Evolutionary conservation across 1,284 basidiomycete genomes (phyloP), one percentile per base, ranked within the genome.

Genomic region (Apiotrichum gracile): DNA sequence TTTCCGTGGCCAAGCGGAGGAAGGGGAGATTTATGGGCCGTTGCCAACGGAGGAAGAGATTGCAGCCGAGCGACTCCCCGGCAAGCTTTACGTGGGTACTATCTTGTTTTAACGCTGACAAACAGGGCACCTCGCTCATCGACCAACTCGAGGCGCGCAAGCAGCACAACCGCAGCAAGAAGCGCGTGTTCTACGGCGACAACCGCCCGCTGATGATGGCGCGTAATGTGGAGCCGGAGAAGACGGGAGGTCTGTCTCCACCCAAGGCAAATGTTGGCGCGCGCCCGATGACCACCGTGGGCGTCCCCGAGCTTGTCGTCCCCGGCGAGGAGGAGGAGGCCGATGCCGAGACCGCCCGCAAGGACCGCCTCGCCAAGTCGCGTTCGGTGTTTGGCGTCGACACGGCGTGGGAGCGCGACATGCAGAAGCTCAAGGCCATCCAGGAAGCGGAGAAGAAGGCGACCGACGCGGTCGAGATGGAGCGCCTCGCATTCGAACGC

Each of bases 121-220:
- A 1, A 21, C 52, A 62, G 67, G 73, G 65, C 3, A 66, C 60
- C 22, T 73, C 70, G 54, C 54, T 76, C 53, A 74, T 76, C 57
- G 74, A 76, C 57, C 68, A 73, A 52, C 60, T 76, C 14, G 72
- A 76, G 56, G 64, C 67, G 35, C 61, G 72, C 24, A 74, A 76
- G 53, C 41, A 51, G 14, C 67, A 61, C 22, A 54, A 69, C 58
- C 66, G 63, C 52, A 62, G 60, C 42, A 72, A 68, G 55, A 62
- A 70, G 55, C 60, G 72, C 31, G 61, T 65, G 9, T 76, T 76
- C 55, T 62, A 63, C 5, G 74, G 74, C n/a, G 74, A 76, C 49
- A 61, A 66, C 31, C 54, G 74, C 25, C 74, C 74, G 2, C 64
- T 66, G 0, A 76, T 76, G 74, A 74, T 76, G 72, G 61, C 68